Conservation (phyloP, 2,329 filamentous ascomycete species). For the Exophiala calicioides region DNA sequence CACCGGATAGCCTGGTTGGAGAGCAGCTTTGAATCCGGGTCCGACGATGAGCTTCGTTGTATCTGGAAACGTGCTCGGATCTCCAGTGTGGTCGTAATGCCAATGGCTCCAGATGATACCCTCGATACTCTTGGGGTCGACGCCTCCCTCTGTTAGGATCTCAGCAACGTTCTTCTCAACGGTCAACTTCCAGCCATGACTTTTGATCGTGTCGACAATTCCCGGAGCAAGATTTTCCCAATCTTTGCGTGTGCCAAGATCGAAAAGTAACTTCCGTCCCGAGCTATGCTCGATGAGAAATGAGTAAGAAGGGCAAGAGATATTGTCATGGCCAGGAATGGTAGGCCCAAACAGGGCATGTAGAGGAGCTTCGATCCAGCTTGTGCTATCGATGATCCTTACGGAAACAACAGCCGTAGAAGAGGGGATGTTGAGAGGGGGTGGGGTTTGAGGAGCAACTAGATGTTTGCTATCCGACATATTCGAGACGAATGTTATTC, state of each 20-base stretch:
- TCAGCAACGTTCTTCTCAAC: constrained; percentile 32
- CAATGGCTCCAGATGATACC: constrained; percentile 43
- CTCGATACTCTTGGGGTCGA: constrained; percentile 37
- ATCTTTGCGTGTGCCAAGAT: constrained; percentile 31
- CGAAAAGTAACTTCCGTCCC: constrained; percentile 24
- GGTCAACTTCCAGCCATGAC: constrained; percentile 13
- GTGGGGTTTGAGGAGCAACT: neutral
- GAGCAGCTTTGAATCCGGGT: no score
- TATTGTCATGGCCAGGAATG: constrained; percentile 33
- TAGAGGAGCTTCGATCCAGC: constrained; percentile 32
- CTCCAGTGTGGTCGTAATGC: no score
- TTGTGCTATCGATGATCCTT: constrained; percentile 2
- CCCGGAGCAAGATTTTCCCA: constrained; percentile 27
- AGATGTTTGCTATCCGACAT: neutral
- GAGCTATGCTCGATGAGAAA: constrained; percentile 28
- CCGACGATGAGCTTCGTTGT: no score
- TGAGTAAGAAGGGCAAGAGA: constrained; percentile 19
- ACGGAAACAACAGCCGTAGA: neutral
- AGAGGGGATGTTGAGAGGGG: constrained; percentile 1
- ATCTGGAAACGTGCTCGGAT: no score
- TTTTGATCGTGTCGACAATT: constrained; percentile 12
- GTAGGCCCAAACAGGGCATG: constrained; percentile 31
- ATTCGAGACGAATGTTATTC: neutral
- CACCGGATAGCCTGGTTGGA: no score
- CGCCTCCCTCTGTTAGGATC: constrained; percentile 29